phyloP scores from a whole-genome alignment of 2,329 filamentous ascomycete genomes.

The Chlorencoelia australis region DNA sequence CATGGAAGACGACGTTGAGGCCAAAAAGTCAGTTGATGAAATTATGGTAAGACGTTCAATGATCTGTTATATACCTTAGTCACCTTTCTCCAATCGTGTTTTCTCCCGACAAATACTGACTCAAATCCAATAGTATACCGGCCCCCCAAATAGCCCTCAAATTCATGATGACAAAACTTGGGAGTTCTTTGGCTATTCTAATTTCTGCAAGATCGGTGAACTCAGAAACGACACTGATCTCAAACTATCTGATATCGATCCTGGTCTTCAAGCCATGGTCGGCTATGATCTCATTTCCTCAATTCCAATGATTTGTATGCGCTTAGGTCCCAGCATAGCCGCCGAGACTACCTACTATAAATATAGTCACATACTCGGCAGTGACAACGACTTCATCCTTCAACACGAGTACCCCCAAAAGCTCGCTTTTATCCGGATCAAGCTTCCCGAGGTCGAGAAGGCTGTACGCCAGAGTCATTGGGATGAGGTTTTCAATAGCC shows the following conservation, averaged over 20 bases:
- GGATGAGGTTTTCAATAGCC: too few relatives aligned
- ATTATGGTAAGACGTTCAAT: too few relatives aligned
- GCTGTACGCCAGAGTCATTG: too few relatives aligned
- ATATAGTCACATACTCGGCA: not conserved
- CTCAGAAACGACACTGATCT: conserved; percentile 24
- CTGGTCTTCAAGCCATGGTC: conserved; percentile 13
- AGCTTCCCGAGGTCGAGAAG: too few relatives aligned
- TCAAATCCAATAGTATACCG: too few relatives aligned
- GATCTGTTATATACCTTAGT: too few relatives aligned
- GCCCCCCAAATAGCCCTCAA: not conserved
- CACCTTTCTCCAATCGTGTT: too few relatives aligned
- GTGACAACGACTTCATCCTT: not conserved
- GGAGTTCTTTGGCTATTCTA: conserved; percentile 18
- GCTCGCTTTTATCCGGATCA: conserved; percentile 13
- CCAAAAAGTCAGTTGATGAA: too few relatives aligned
- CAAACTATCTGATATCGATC: conserved; percentile 13
- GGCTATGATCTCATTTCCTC: conserved; percentile 17
- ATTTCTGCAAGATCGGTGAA: conserved; percentile 18
- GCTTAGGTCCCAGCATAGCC: conserved; percentile 15
- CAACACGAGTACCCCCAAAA: too few relatives aligned
- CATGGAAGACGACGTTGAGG: too few relatives aligned
- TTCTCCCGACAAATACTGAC: too few relatives aligned
- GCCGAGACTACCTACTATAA: not conserved
- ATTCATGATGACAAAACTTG: conserved; percentile 11
- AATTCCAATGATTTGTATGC: conserved; percentile 22